Percentiles rank a stretch among this genome's conserved stretches.
phyloP scores from a whole-genome alignment of 1,284 basidiomycete genomes.

The Austroboletus novae-zelandiae region DNA sequence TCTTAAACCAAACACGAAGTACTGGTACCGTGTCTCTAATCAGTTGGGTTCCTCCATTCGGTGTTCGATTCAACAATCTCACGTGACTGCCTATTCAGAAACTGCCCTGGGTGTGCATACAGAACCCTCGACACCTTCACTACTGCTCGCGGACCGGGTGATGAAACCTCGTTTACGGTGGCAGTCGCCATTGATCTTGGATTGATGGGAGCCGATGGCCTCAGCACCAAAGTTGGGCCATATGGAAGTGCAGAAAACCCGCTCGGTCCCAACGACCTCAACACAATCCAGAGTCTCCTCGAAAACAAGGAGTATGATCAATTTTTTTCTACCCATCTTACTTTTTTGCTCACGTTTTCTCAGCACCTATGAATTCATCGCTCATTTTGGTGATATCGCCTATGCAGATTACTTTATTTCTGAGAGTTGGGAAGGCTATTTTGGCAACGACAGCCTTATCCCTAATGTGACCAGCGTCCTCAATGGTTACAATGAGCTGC shows the following conservation, averaged over 20 bases:
- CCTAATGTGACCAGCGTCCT: conserved; percentile 26
- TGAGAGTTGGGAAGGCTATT: conserved; percentile 30
- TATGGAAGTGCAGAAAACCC: conserved; percentile 20
- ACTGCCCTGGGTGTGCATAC: conserved; percentile 29
- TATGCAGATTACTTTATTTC: conserved; percentile 31
- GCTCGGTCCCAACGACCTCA: conserved; percentile 25
- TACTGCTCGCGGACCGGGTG: conserved; percentile 21
- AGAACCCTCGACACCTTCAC: conserved; percentile 24
- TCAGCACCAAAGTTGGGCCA: conserved; percentile 30
- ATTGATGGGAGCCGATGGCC: conserved; percentile 26
- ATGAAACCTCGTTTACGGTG: conserved; percentile 17
- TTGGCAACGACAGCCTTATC: conserved; percentile 28
- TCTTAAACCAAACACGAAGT: conserved; percentile 21
- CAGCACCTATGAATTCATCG: conserved; percentile 28
- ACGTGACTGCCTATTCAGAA: conserved; percentile 10
- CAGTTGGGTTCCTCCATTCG: conserved; percentile 16
- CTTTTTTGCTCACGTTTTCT: not conserved
- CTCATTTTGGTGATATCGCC: conserved; percentile 27
- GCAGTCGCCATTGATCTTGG: conserved; percentile 31
- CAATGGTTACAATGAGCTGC: conserved; percentile 25
- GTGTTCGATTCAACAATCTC: not conserved
- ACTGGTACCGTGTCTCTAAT: conserved; percentile 29
- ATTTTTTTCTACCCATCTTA: not conserved
- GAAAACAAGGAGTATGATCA: conserved; percentile 26
- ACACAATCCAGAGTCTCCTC: conserved; percentile 31